Conservation (phyloP, 495 filamentous ascomycete species). For the Bacidia rubella region DNA sequence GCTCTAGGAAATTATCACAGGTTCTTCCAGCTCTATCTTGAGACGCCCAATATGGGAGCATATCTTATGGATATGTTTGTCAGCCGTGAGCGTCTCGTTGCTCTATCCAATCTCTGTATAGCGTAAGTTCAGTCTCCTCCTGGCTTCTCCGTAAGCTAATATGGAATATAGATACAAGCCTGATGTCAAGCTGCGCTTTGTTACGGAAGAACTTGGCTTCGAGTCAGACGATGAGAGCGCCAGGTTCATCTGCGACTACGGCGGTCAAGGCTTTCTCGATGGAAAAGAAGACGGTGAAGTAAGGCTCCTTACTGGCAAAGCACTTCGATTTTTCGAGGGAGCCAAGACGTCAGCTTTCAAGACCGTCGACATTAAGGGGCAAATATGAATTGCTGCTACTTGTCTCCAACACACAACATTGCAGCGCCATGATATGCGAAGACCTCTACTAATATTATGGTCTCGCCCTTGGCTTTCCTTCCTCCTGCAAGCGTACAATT, state of each 20-base stretch:
- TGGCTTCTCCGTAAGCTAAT: constrained; percentile 24
- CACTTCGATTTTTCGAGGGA: constrained; percentile 55
- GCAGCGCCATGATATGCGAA: background rate
- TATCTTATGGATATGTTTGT: constrained; percentile 99
- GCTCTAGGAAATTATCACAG: constrained; percentile 92
- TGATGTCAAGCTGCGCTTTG: constrained; percentile 74
- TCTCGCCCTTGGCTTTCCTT: too few relatives aligned
- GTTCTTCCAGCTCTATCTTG: constrained; percentile 89
- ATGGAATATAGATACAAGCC: constrained; percentile 63
- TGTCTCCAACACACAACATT: background rate
- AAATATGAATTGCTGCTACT: constrained; percentile 54
- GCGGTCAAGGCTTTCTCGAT: constrained; percentile 61
- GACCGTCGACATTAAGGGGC: constrained; percentile 91
- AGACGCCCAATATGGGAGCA: constrained; percentile 92
- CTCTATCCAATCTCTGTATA: constrained; percentile 81
- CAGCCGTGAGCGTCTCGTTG: constrained; percentile 78
- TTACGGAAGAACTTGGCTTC: constrained; percentile 92
- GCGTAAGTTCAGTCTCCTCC: constrained; percentile 50
- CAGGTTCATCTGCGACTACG: constrained; percentile 71
- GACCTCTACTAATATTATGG: too few relatives aligned
- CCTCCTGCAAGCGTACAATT: too few relatives aligned
- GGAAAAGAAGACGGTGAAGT: constrained; percentile 56
- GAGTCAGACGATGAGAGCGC: constrained; percentile 82
- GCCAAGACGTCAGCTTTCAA: constrained; percentile 59
- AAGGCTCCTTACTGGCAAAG: constrained; percentile 63